Base-by-base conservation (phyloP, 1,284 basidiomycete genomes). In the Sanghuangporus baumii region DNA sequence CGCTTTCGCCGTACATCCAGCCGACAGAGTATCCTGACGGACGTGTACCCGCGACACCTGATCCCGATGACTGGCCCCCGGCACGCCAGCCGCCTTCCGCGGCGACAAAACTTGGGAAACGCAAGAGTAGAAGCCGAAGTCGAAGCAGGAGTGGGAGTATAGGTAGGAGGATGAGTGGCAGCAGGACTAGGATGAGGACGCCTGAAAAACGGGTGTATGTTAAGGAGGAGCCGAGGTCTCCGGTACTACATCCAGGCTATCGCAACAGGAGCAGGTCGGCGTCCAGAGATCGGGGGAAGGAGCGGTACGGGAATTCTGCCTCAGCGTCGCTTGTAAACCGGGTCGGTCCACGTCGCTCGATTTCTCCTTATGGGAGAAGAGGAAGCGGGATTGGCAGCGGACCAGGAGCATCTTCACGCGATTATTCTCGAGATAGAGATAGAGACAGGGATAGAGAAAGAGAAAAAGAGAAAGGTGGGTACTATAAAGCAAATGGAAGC, bases 191-290 rank as follows among this genome's bases (percentile, higher is more conserved):
- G 12, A 55, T 36, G 14, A 16, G 40, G 26, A n/a, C 43, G 20
- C 6, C 43, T 18, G 43, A 46, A 34, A 59, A 36, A 23, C 36
- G n/a, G 23, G 18, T 36, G 46, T n/a, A 7, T 46, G 43, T 64
- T 12, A 64, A 64, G 54, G 31, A 60, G 31, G 58, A 64, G 20
- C 52, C 43, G 18, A 23, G 18, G 34, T 60, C 58, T 9, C 62
- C 62, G 20, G 16, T n/a, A 9, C 9, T n/a, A 8, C 52, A 7
- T 37, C 9, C 11, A 16, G 14, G 6, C 52, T 54, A 11, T 37
- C n/a, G 31, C 6, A 18, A 37, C 2, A 34, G 31, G 36, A 9
- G 18, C 31, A 34, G 52, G 52, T 16, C 52, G 6, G 9, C 31
- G 16, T 54, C 51, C 2, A 31, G 5, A 41, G 55, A 56, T 38